Conservation (phyloP, 2,329 filamentous ascomycete species). For the Aciculosporium take region DNA sequence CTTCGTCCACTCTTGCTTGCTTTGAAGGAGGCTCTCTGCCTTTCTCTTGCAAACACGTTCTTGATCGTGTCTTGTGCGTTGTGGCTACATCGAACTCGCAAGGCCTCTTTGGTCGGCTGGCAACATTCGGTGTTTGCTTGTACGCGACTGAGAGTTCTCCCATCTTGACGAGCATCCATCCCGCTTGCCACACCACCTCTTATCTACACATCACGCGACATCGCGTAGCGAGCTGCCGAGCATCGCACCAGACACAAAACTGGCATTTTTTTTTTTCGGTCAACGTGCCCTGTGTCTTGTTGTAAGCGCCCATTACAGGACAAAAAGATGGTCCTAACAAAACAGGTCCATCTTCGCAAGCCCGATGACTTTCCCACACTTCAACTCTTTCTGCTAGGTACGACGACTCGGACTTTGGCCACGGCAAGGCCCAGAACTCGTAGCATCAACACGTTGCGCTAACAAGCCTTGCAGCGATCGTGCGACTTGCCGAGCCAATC, state of each 20-base stretch:
- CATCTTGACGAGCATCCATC: neutral
- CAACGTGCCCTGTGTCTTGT: conserved; percentile 25
- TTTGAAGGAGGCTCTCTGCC: neutral
- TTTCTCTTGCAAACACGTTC: neutral
- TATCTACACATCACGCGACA: neutral
- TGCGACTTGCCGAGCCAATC: conserved; percentile 83
- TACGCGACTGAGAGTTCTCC: too few species aligned
- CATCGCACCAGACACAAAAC: conserved; percentile 11
- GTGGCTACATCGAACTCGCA: neutral
- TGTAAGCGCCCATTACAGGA: conserved; percentile 28
- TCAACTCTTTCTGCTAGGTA: conserved; percentile 77
- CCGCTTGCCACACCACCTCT: neutral
- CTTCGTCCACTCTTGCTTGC: neutral
- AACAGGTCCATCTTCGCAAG: conserved; percentile 38
- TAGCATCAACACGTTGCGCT: conserved; percentile 3
- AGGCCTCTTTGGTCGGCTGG: neutral
- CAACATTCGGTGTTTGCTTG: neutral
- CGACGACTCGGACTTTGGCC: conserved; percentile 14
- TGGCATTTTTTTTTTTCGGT: conserved; percentile 7
- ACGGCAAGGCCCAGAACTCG: neutral
- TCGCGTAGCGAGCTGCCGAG: neutral
- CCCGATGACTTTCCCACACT: conserved; percentile 64
- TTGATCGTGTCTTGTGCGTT: too few species aligned
- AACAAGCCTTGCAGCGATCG: conserved; percentile 50
- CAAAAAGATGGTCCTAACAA: conserved; percentile 38